Evolutionary conservation across 306 rosid species (phyloP).

Genomic region (Quercus engelmannii): DNA sequence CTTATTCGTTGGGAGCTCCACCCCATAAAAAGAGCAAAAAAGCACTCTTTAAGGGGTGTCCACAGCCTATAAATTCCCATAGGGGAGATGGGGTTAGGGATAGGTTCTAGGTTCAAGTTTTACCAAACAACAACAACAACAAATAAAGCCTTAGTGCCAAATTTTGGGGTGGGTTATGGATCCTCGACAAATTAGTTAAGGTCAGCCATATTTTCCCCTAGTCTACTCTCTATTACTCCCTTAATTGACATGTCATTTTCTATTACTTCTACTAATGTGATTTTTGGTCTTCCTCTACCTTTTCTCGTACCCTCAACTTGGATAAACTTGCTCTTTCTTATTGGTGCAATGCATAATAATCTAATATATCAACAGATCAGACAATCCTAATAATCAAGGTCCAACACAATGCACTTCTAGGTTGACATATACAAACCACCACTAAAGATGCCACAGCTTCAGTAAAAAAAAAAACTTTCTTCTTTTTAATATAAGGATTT

Average conservation of each 20-base stretch:
- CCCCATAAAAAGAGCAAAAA: neutral
- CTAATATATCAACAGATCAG: neutral
- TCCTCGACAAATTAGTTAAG: no score
- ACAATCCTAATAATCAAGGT: neutral
- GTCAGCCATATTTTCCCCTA: no score
- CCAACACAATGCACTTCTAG: neutral
- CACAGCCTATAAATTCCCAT: neutral
- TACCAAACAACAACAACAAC: neutral
- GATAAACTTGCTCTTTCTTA: no score
- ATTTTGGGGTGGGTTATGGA: no score
- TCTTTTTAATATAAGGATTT: no score
- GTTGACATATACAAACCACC: neutral
- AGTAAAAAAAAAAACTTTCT: neutral
- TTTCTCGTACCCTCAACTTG: no score
- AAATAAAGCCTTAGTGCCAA: no score
- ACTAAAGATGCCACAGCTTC: neutral
- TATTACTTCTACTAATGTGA: no score
- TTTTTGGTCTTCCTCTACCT: no score
- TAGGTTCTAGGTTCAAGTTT: neutral
- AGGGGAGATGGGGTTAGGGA: neutral
- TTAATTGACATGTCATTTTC: no score
- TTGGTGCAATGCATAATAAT: no score
- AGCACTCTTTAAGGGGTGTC: neutral
- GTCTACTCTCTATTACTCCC: no score
- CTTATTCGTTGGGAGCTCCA: conserved; percentile 22